Evolutionary conservation across 2,329 filamentous ascomycete genomes (phyloP), one percentile per base, ranked within the genome.

Genomic region (Delphinella strobiligena): DNA sequence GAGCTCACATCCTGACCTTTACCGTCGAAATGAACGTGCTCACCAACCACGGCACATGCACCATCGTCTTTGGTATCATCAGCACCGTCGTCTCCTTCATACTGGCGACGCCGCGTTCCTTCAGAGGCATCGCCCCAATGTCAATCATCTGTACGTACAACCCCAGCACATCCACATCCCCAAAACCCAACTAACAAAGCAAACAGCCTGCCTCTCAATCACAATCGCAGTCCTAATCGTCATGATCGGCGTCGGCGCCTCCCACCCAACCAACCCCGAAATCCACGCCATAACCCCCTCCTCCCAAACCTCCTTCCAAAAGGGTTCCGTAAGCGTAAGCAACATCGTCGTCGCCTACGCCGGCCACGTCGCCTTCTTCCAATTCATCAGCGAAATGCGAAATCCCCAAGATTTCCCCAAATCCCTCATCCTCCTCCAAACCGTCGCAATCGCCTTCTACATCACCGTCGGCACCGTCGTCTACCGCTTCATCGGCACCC

Each of bases 1-100:
- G 72, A 24, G 80, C 78, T n/a, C 82, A 86, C 59, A 66, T 81
- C 37, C 62, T 84, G 45, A 82, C 78, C 0, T 82, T 82, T 47
- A 71, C 70, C 22, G 78, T 83, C 50, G 79, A 79, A 48, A 72
- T 83, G 58, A 77, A 77, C 49, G 75, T 69, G 37, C 64, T 84
- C 37, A 77, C 76, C 4, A 56, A 71, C 3, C 69, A 80, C 45
- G 72, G 66, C 0, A 67, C 69, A 1, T 82, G 78, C 56, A 77
- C 75, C 3, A 74, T 82, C 41, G 63, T 75, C 1, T 82, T 75
- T 60, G 72, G 69, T 3, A 62, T 77, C n/a, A 61, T 77, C 2
- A 78, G 75, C 0, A 51, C 78, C 45, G 51, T 69, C 4, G 43
- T 82, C 3, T 79, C 74, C 38, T 73, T 76, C 52, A 40, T 74